Conservation (phyloP, 2,329 filamentous ascomycete species). For the Botrytis porri region DNA sequence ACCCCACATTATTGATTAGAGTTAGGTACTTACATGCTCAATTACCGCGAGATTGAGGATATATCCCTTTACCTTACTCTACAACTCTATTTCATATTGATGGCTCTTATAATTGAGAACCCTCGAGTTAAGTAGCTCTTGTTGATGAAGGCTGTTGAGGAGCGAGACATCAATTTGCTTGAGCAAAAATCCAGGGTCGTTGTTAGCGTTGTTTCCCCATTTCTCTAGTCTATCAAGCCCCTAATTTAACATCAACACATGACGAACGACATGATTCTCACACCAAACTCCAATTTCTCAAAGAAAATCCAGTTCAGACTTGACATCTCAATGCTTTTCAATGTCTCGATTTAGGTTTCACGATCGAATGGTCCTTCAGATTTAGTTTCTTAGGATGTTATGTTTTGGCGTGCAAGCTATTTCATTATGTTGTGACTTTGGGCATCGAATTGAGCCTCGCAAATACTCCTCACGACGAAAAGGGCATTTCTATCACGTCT, state of each 20-base stretch:
- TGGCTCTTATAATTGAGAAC: not conserved
- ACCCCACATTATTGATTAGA: not conserved
- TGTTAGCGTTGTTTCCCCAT: not conserved
- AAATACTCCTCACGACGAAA: not conserved
- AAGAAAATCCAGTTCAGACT: not conserved
- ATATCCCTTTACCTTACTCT: not conserved
- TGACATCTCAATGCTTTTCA: not conserved
- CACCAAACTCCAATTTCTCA: not conserved
- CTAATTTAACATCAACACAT: not conserved
- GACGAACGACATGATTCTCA: not conserved
- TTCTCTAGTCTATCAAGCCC: not conserved
- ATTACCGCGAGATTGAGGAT: not conserved
- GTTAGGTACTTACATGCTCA: not conserved
- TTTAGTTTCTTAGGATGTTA: not conserved
- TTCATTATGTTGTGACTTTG: not conserved
- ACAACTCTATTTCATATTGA: not conserved
- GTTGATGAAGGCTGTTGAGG: not conserved
- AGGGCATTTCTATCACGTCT: not conserved
- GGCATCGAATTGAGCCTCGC: not conserved
- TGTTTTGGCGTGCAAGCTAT: not conserved
- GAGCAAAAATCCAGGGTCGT: not conserved
- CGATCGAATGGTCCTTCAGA: not conserved
- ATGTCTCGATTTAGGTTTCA: not conserved
- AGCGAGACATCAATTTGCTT: not conserved
- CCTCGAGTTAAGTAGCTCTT: not conserved